phyloP scores from a whole-genome alignment of 495 filamentous ascomycete species.

The Talaromyces adpressus region DNA sequence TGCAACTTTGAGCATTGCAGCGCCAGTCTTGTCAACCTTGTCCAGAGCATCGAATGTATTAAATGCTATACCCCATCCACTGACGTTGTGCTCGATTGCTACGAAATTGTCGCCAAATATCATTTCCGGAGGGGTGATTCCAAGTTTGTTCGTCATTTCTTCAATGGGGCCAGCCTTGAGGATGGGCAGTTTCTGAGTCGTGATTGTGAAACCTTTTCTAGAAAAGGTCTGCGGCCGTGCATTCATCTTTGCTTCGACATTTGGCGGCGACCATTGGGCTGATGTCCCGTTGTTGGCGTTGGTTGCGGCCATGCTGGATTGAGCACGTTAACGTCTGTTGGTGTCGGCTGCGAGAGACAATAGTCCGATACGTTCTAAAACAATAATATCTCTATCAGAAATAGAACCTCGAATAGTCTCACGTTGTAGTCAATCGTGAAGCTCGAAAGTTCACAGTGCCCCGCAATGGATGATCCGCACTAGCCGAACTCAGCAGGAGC shows the following conservation, averaged over 20 bases:
- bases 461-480: conserved; percentile 7
- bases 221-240: conserved; percentile 27
- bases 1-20: conserved; percentile 82
- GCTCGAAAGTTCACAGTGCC: neutral
- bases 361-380: neutral
- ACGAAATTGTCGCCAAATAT: conserved; percentile 95
- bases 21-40: conserved; percentile 86
- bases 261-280: neutral
- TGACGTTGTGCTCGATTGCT: conserved; percentile 57
- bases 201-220: conserved; percentile 61
- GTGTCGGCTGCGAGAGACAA: neutral
- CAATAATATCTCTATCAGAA: neutral
- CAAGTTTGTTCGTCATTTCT: conserved; percentile 66
- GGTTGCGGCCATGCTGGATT: neutral
- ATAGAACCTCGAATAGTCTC: neutral
- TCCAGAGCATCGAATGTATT: conserved; percentile 82
- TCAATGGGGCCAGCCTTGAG: conserved; percentile 88
- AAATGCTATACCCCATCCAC: conserved; percentile 71
- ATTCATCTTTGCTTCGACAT: neutral
- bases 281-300: neutral
- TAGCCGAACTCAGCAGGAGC: conserved; percentile 9
- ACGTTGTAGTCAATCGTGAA: neutral
- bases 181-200: conserved; percentile 82
- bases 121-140: conserved; percentile 92
- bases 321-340: neutral